Base-by-base conservation (phyloP, 345 rosid species). In the Salix arbutifolia region DNA sequence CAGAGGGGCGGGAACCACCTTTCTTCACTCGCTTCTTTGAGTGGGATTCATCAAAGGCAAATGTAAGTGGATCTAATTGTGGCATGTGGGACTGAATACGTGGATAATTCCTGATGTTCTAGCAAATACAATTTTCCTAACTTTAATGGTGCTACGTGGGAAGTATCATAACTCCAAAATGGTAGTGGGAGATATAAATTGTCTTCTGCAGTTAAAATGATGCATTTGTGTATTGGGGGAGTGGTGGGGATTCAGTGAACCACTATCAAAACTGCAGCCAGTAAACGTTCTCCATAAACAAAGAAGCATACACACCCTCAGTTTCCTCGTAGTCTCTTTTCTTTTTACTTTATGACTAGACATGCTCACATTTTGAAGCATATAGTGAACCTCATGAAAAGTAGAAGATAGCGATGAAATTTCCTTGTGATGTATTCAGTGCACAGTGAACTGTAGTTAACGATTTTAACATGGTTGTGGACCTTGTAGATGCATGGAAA, bases 1-100 rank as follows among this genome's bases (percentile, higher is more conserved):
- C 88, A 17, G 98, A 91, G 87, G 94, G 98, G 75, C 84, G 83
- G 26, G 97, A 94, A 73, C 98, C 98, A 50, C 81, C 87, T 42
- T 87, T 88, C 75, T 91, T 91, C 87, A 94, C 94, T 65, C 83
- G 89, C 67, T 90, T 89, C 85, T 94, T 92, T 72, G 82, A 86
- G 65, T 94, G 98, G 97, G 94, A 88, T 84, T 84, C 87, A 50
- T 85, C 82, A 6, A 88, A 88, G 80, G 88, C 92, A 70, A 89
- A 87, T 81, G 98, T 94, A 87, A 87, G 96, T 75, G 40, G 64
- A 56, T 38, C 14, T 3, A 25, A 26, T 25, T 23, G 16, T 23
- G 66, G 14, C 11, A 28, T 10, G 13, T 62, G 31, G 11, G 11
- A 19, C 65, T 60, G 10, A 25, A 46, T 60, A 8, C 8, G 65